Percentiles rank a stretch among this genome's conserved stretches.
These are phyloP conservation scores for Euphorbia corollata DNA, from an alignment of 441 rosid genomes.

Conservation along the genomic window DNA sequence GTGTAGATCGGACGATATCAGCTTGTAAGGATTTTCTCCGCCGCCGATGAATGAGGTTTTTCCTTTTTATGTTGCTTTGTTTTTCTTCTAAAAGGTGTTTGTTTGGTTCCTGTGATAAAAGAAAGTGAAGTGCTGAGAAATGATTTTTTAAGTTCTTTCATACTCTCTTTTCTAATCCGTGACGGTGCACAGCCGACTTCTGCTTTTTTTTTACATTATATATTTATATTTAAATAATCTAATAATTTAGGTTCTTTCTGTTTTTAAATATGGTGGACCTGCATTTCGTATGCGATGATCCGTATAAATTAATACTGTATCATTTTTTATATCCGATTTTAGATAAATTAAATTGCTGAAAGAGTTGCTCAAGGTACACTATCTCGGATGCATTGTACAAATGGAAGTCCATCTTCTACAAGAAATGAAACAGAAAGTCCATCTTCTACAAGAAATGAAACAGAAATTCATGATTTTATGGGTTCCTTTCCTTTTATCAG, in stretches of 20 bases:
- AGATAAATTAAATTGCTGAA: neutral
- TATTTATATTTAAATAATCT: neutral
- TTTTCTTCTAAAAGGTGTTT: neutral
- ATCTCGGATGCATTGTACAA: too few species aligned
- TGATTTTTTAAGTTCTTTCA: neutral
- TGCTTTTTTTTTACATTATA: neutral
- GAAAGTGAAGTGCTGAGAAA: neutral
- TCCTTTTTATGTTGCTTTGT: neutral
- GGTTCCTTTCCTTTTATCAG: neutral
- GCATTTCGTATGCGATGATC: neutral
- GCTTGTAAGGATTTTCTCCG: conserved; percentile 11
- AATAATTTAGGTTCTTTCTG: neutral
- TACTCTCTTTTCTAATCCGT: neutral
- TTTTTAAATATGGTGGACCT: neutral
- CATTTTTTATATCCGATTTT: neutral
- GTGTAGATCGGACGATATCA: conserved; percentile 26
- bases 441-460: neutral
- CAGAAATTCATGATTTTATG: neutral
- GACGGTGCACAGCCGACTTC: neutral
- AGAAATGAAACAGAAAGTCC: too few species aligned
- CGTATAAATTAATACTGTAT: neutral
- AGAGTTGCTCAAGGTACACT: too few species aligned
- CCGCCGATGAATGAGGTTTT: conserved; percentile 22
- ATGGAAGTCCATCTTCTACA: too few species aligned
- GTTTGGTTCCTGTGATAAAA: conserved; percentile 31